Base-by-base conservation (phyloP, 2,329 filamentous ascomycete species). In the Talaromyces albobiverticillius region DNA sequence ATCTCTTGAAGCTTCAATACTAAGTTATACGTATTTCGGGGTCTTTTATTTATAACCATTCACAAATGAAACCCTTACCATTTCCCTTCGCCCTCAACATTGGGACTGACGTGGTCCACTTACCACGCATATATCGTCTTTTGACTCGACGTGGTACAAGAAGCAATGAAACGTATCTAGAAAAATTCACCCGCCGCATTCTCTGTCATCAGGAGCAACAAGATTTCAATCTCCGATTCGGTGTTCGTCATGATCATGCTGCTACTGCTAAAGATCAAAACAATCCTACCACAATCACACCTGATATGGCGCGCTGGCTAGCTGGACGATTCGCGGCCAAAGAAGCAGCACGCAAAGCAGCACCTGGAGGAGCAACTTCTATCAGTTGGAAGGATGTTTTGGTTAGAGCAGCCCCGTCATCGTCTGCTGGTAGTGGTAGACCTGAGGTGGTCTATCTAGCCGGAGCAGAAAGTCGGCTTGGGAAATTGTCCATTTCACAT, bases 401-500 rank as follows among this genome's bases (percentile, higher is more conserved):
- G 36, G 69, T 79, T n/a, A 62, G 66, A 49, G 62, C 69, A 34
- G 62, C 53, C 22, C 23, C 53, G 40, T 13, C 47, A 3, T 46
- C 47, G 25, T 57, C 60, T 51, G 60, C 56, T n/a, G 57, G 63
- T 58, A 57, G 55, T 56, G 66, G 66, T 1, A 62, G 65, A 49
- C 72, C 71, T 51, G 70, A 74, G 59, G 65, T 74, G 46, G 62
- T 74, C 6, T 73, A 70, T 60, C 50, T 71, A 58, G 56, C 36
- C 20, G 58, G 54, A 9, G 57, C 48, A 38, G 63, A 60, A 46
- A 73, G 72, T n/a, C 80, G 84, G 60, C 76, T 83, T 47, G 90
- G 85, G 13, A 78, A 82, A 63, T 67, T 96, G 42, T 93, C 87
- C 56, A 95, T 96, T 62, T 94, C 88, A 64, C 92, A 96, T 68